Evolutionary conservation across 2,329 filamentous ascomycete genomes (phyloP), one percentile per base, ranked within the genome.

Genomic region (Anisogramma anomala): DNA sequence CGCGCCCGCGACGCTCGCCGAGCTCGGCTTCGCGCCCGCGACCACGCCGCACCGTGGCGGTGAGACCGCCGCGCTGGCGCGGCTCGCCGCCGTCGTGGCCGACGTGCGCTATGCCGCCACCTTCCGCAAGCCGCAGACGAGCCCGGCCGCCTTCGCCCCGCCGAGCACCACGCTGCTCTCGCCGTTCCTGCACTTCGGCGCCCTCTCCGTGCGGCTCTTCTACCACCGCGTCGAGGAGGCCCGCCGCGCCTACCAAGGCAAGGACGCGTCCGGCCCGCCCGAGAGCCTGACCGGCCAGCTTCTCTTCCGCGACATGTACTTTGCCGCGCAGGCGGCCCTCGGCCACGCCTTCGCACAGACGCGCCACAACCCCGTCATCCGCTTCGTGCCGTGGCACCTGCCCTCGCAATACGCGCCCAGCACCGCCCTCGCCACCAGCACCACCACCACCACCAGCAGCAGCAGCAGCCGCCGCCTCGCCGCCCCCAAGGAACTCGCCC

Each of bases 271-370:
- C 6, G 63, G 66, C 19, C 76, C 79, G 1, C 83, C 83, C 0
- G 75, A 74, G n/a, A 82, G 75, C 46, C 58, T 88, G 13, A 77
- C 71, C 0, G 83, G 83, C 3, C 83, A 88, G 51, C 60, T 88
- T 1, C 64, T 86, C 9, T 88, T 88, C 57, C 70, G 83, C 13
- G 83, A 88, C 55, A 88, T 88, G 83, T 88, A 87, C 58, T 87
- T 88, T 51, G 82, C 73, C 11, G 82, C 82, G 0, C 82, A 88
- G 55, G 80, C 82, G 1, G 69, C 73, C 0, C 62, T 86, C 1
- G 82, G 82, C 0, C 65, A 71, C 23, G 52, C 63, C 0, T 87
- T 84, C 50, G 66, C 62, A 1, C 80, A 84, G 52, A 79, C 79
- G 1, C 63, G 72, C 36, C 71, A 72, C 26, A 88, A 88, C 52